Conservation (phyloP, 108 stramenopile species). For the Aurantiochytrium sp. region DNA sequence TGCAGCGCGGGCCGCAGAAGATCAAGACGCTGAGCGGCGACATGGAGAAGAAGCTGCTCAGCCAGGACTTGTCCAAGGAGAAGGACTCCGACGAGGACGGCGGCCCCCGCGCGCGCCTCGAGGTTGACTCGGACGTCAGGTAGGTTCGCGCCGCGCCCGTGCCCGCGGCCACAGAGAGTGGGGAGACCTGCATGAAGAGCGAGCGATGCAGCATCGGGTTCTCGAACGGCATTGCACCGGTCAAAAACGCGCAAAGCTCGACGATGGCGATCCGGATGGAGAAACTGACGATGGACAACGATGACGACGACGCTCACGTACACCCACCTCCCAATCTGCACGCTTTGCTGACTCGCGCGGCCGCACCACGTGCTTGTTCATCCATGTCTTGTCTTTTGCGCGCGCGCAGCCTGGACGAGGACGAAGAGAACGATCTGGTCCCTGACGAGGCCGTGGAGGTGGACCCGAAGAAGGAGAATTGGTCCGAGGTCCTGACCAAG, state of each 20-base stretch:
- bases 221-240: not conserved
- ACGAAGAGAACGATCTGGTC: not conserved
- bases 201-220: no score
- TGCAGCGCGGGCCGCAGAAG: not conserved
- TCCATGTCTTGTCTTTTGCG: no score
- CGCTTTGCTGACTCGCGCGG: no score
- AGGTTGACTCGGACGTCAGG: conserved; percentile 24
- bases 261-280: no score
- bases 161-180: no score
- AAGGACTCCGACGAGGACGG: conserved; percentile 22
- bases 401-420: not conserved
- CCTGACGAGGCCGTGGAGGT: not conserved
- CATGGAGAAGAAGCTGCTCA: conserved; percentile 17
- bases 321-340: no score
- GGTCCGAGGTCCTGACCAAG: conserved; percentile 23
- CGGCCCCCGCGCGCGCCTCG: not conserved
- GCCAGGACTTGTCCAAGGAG: conserved; percentile 7
- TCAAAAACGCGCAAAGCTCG: not conserved
- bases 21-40: conserved; percentile 10
- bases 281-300: no score
- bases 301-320: no score
- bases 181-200: no score
- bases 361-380: no score
- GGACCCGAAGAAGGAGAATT: not conserved
- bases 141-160: no score